Conservation (phyloP, 2,329 filamentous ascomycete genomes). For the Trichophyton mentagrophytes region DNA sequence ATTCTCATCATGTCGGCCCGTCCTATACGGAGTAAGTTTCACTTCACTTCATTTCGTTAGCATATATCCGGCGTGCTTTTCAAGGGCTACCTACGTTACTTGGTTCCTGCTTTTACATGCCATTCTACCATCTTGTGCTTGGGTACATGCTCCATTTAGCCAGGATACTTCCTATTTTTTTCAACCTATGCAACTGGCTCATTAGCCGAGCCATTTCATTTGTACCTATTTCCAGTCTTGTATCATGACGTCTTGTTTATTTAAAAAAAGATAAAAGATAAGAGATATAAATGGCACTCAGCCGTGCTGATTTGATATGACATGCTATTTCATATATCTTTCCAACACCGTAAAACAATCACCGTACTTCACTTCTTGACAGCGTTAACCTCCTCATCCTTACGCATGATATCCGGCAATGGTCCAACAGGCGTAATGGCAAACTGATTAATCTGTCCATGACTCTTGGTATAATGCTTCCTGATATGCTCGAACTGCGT, state of each 20-base stretch:
- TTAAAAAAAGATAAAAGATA: neutral
- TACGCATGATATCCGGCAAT: slow-evolving; percentile 62
- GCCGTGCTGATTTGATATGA: neutral
- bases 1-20: neutral
- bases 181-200: neutral
- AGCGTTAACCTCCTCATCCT: slow-evolving; percentile 60
- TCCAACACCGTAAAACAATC: neutral
- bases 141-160: neutral
- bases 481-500: slow-evolving; percentile 96
- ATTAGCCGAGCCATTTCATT: neutral
- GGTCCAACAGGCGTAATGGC: slow-evolving; percentile 77
- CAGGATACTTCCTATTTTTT: neutral
- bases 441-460: slow-evolving; percentile 51
- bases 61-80: slow-evolving; percentile 2
- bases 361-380: neutral
- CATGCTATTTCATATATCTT: neutral
- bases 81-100: neutral
- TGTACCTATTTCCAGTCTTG: neutral
- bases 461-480: slow-evolving; percentile 57
- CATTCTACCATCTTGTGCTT: neutral
- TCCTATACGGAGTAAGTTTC: neutral
- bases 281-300: slow-evolving; percentile 1
- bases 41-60: neutral
- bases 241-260: neutral
- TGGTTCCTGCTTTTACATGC: neutral